A percentile compares a stretch with the other conserved stretches of the same genome.
Evolutionary conservation across 345 rosid species (phyloP).

Genomic region (Alliaria petiolata): DNA sequence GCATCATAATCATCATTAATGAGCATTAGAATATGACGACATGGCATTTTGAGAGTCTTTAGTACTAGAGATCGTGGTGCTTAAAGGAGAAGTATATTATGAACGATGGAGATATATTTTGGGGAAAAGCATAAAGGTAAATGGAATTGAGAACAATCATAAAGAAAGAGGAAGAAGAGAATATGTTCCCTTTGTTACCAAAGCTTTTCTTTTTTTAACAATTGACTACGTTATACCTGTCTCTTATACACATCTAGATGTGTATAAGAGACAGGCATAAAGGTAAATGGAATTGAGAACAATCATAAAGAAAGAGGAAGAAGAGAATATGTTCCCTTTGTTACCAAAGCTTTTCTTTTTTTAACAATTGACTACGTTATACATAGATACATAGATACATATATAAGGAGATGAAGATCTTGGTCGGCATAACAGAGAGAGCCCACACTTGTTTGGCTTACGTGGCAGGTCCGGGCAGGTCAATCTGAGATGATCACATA

Average conservation of each 20-base stretch:
- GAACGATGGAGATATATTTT: slow-evolving; percentile 32
- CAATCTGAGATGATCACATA: slow-evolving; percentile 3
- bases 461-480: slow-evolving; percentile 35
- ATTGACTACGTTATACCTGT: no score
- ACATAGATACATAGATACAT: background rate
- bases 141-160: slow-evolving; percentile 13
- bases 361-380: slow-evolving; percentile 5
- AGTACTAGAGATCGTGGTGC: slow-evolving; percentile 1
- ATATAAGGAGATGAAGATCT: slow-evolving; percentile 26
- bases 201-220: no score
- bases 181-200: no score
- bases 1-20: background rate
- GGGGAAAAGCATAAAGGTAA: slow-evolving; percentile 18
- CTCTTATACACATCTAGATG: no score
- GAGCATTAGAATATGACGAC: slow-evolving; percentile 28
- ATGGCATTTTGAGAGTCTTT: slow-evolving; percentile 2
- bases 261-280: no score
- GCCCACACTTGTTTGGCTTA: slow-evolving; percentile 34
- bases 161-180: background rate
- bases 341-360: background rate
- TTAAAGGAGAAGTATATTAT: slow-evolving; percentile 24
- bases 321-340: slow-evolving; percentile 29
- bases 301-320: no score
- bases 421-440: slow-evolving; percentile 31
- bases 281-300: no score